phyloP scores from a whole-genome alignment of 2,329 filamentous ascomycete genomes.

The Botrytis tulipae region DNA sequence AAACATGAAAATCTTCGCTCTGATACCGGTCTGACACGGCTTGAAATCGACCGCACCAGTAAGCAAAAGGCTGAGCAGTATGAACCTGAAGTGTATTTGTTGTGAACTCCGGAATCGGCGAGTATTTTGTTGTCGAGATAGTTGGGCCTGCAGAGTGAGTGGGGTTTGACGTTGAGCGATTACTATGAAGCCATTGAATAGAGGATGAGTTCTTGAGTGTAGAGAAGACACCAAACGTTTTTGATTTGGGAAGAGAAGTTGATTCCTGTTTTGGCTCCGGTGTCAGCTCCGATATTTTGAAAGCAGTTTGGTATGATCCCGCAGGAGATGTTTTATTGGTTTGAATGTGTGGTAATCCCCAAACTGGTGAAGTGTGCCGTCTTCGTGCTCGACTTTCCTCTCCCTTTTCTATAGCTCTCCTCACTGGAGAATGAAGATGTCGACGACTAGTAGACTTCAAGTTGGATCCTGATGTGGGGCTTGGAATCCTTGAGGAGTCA shows the following conservation, averaged over 20 bases:
- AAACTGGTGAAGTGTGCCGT: not conserved
- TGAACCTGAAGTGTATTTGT: conserved; percentile 40
- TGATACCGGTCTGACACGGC: conserved; percentile 55
- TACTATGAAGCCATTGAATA: conserved; percentile 19
- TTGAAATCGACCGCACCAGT: conserved; percentile 63
- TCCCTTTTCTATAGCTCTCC: conserved; percentile 22
- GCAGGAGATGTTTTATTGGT: conserved; percentile 22
- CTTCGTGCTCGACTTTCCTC: conserved; percentile 24
- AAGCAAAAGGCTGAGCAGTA: conserved; percentile 48
- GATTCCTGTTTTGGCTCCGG: conserved; percentile 23
- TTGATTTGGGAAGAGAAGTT: conserved; percentile 42
- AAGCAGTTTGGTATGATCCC: conserved; percentile 6
- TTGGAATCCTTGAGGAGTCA: conserved; percentile 21
- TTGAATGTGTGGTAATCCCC: conserved; percentile 18
- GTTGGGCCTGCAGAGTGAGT: conserved; percentile 10
- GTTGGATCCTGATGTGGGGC: not conserved
- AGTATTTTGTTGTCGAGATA: conserved; percentile 22
- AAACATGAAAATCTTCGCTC: conserved; percentile 42
- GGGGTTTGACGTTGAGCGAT: conserved; percentile 22
- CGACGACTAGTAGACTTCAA: conserved; percentile 18
- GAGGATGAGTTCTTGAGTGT: conserved; percentile 49
- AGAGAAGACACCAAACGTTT: conserved; percentile 47
- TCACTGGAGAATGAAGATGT: conserved; percentile 25
- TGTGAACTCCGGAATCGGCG: conserved; percentile 17
- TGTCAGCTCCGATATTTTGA: conserved; percentile 22